Conservation (phyloP, 2,329 filamentous ascomycete species). For the Parafenestella ontariensis region DNA sequence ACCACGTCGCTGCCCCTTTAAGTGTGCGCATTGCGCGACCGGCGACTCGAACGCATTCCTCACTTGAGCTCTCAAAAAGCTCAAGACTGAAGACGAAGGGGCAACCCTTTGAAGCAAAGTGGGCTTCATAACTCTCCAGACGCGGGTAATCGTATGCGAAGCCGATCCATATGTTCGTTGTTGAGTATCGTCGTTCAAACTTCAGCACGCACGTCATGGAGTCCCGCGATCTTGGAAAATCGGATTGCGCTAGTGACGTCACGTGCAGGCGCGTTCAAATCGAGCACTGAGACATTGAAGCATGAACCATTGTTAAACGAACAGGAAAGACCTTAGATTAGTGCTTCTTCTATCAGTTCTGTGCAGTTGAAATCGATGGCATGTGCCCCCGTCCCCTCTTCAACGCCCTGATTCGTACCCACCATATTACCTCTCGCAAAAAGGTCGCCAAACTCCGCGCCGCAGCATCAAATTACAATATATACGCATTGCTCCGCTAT, state of each 20-base stretch:
- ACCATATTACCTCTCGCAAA: constrained; percentile 82
- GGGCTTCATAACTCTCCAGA: constrained; percentile 47
- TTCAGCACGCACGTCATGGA: constrained; percentile 19
- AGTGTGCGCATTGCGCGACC: constrained; percentile 28
- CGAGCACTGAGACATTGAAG: neutral
- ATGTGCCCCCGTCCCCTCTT: constrained; percentile 41
- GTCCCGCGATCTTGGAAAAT: constrained; percentile 22
- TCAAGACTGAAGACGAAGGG: constrained; percentile 48
- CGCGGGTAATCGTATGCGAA: constrained; percentile 19
- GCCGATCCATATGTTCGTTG: constrained; percentile 39
- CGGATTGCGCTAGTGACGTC: constrained; percentile 35
- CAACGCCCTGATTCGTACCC: constrained; percentile 75
- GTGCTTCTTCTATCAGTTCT: neutral
- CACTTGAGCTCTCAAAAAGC: constrained; percentile 47
- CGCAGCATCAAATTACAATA: constrained; percentile 65
- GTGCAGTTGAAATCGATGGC: constrained; percentile 2
- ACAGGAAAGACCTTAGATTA: neutral
- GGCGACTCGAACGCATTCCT: constrained; percentile 38
- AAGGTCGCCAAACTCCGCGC: constrained; percentile 71
- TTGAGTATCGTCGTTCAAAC: constrained; percentile 13
- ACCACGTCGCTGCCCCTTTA: constrained; percentile 20
- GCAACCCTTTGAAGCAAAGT: constrained; percentile 40
- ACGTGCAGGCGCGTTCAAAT: constrained; percentile 28
- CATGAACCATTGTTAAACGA: neutral
- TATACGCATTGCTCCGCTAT: constrained; percentile 70